phyloP scores from a whole-genome alignment of 305 asterid genomes.

The Fraxinus sp. region DNA sequence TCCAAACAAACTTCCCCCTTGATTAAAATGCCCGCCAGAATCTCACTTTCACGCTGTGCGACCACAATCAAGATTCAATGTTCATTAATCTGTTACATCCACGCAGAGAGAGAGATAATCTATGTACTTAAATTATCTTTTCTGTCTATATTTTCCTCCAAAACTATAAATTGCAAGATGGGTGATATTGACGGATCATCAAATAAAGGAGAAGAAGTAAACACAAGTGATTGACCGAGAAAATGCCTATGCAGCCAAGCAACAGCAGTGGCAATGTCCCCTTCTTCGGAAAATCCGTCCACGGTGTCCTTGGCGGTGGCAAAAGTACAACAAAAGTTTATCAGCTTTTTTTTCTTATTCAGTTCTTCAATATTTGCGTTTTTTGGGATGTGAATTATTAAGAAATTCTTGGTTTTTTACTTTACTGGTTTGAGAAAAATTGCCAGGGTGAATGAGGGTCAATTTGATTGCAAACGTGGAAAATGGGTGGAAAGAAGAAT shows the following conservation, averaged over 20 bases:
- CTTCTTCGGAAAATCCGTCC: conserved; percentile 29
- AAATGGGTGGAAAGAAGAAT: too few species aligned
- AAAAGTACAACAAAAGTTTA: conserved; percentile 39
- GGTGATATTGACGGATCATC: neutral
- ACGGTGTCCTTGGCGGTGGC: conserved; percentile 75
- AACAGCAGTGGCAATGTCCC: neutral
- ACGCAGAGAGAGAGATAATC: neutral
- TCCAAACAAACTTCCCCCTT: neutral
- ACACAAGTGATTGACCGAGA: neutral
- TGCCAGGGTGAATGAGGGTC: neutral
- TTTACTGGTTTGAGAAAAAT: neutral
- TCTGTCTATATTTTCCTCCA: neutral
- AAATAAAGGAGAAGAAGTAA: neutral
- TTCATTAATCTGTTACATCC: neutral
- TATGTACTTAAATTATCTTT: neutral
- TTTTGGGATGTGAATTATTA: neutral
- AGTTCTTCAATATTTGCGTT: neutral
- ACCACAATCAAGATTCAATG: neutral
- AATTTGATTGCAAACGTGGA: too few species aligned
- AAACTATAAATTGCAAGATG: neutral
- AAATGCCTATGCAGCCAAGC: neutral
- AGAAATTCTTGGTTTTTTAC: neutral
- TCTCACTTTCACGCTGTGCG: neutral
- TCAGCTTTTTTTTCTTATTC: neutral
- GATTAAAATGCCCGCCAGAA: neutral